phyloP scores from a whole-genome alignment of 805 yeast species.

The Ogataea glucozyma region DNA sequence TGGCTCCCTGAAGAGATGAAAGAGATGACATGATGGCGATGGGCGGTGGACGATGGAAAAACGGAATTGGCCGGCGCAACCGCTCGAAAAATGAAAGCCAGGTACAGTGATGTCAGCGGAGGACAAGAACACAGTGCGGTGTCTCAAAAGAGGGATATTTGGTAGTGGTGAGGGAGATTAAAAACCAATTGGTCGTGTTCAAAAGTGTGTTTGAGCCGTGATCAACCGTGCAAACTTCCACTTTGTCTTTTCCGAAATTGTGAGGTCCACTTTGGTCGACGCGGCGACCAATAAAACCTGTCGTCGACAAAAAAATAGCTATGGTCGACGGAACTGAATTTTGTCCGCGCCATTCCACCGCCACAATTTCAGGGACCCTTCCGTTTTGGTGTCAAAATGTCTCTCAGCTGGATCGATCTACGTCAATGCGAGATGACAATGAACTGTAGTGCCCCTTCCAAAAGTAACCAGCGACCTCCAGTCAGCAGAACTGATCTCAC shows the following conservation, averaged over 20 bases:
- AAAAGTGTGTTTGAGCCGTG: constrained; percentile 3
- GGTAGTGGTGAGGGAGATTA: background rate
- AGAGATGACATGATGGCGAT: constrained; percentile 32
- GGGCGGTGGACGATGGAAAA: background rate
- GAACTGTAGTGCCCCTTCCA: too few relatives aligned
- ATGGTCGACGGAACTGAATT: background rate
- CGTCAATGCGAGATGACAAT: background rate
- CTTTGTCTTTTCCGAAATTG: constrained; percentile 7
- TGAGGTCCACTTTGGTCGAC: background rate
- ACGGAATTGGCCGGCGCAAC: constrained; percentile 3
- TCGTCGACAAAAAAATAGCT: background rate
- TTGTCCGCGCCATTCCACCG: too few relatives aligned
- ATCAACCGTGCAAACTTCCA: constrained; percentile 9
- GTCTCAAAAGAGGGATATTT: too few relatives aligned
- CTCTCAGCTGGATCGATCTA: background rate
- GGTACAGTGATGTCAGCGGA: too few relatives aligned
- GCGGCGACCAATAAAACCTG: background rate
- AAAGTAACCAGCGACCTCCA: too few relatives aligned
- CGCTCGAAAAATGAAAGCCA: too few relatives aligned
- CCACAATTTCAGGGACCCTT: too few relatives aligned
- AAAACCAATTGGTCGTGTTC: background rate
- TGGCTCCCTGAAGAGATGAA: constrained; percentile 35
- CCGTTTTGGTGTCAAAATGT: too few relatives aligned
- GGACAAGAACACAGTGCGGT: too few relatives aligned
- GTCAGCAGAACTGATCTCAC: too few relatives aligned